phyloP scores from a whole-genome alignment of 1,284 basidiomycete genomes.

The Kwoniella shivajii region DNA sequence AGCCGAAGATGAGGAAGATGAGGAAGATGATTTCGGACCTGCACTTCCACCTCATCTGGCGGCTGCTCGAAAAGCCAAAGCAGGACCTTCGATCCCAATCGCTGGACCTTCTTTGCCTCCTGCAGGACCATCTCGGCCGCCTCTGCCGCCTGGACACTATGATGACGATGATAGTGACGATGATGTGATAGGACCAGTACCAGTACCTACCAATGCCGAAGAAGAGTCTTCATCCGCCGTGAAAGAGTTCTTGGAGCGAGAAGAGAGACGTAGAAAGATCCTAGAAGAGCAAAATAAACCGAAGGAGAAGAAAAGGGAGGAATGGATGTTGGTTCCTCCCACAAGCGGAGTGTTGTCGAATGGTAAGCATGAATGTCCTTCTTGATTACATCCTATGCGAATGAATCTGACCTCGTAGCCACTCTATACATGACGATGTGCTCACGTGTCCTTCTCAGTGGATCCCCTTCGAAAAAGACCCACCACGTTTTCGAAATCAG shows the following conservation, averaged over 20 bases:
- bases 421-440: neutral
- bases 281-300: slow-evolving; percentile 67
- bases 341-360: slow-evolving; percentile 71
- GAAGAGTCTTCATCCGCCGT: slow-evolving; percentile 61
- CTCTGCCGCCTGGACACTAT: slow-evolving; percentile 9
- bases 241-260: slow-evolving; percentile 74
- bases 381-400: neutral
- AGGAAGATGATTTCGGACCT: slow-evolving; percentile 76
- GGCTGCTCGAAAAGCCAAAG: slow-evolving; percentile 27
- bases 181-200: slow-evolving; percentile 34
- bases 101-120: slow-evolving; percentile 27
- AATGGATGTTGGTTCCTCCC: slow-evolving; percentile 94
- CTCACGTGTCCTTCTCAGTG: no score
- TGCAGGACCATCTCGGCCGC: slow-evolving; percentile 11
- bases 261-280: slow-evolving; percentile 60
- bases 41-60: slow-evolving; percentile 45
- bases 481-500: slow-evolving; percentile 52
- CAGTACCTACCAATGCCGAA: slow-evolving; percentile 40
- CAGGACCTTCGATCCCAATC: slow-evolving; percentile 13
- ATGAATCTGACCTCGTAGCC: neutral
- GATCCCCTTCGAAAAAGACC: slow-evolving; percentile 74
- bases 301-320: slow-evolving; percentile 75
- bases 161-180: slow-evolving; percentile 40
- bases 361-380: slow-evolving; percentile 59
- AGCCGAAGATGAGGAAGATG: slow-evolving; percentile 57